Base-by-base conservation (phyloP, 2,329 filamentous ascomycete genomes). In the Calonectria ilicicola region DNA sequence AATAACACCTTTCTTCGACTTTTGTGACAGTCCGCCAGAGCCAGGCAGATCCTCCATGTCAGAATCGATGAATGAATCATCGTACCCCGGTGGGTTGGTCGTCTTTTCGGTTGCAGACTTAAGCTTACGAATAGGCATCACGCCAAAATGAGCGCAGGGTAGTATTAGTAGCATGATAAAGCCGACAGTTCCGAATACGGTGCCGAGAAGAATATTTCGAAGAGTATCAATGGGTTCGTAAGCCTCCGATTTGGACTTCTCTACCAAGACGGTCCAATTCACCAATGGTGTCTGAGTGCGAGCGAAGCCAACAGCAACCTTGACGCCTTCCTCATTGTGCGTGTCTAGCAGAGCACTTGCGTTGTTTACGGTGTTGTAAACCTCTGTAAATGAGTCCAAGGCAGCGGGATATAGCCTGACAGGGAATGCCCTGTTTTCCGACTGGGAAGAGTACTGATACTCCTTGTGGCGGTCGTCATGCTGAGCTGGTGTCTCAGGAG, bases 191-290 rank as follows among this genome's bases (percentile, higher is more conserved):
- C 93, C 94, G 81, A 98, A 97, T 0, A 98, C 93, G 73, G 95
- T 98, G 6, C 91, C 94, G 2, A 98, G 84, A 2, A 98, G 89
- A 64, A 98, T 94, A 60, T 93, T 92, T 23, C 94, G 91, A n/a
- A 98, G 87, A 23, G 91, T 92, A 32, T 87, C 84, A 70, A 98
- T 95, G 0, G 95, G 94, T 9, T 88, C 87, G 84, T 93, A 95
- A 0, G 95, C 94, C 83, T 98, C 95, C 26, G 82, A 82, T 74
- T 91, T 91, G 2, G 91, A 87, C 82, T 97, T 93, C 81, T 98
- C 96, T 1, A 98, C 90, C 2, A 98, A 79, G 4, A 98, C 85
- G 6, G 94, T 91, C 96, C 96, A 98, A 79, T 96, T 91, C 9
- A 94, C 94, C 65, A 97, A 84, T 0, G 85, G 81, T 6, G 89